Evolutionary conservation across 1,284 basidiomycete genomes (phyloP).

Genomic region (Trametes pubescens): DNA sequence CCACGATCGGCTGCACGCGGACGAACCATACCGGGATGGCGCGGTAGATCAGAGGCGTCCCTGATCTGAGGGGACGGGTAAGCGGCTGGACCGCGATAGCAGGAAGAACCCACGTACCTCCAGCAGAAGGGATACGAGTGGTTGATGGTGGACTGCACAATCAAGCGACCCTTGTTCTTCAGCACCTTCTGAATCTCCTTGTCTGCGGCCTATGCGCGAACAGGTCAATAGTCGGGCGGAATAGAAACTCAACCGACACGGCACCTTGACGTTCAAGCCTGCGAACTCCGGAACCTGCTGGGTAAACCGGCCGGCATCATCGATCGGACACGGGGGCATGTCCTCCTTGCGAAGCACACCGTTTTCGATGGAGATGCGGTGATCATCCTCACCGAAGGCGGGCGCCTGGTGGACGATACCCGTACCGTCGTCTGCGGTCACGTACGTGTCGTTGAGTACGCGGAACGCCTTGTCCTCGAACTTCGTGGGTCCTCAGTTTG

Average conservation of each 20-base stretch:
- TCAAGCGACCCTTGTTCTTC: conserved; percentile 88
- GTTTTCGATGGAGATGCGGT: conserved; percentile 89
- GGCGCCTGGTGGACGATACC: conserved; percentile 99
- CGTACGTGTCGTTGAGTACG: conserved; percentile 92
- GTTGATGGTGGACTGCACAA: conserved; percentile 87
- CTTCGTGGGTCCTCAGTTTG: conserved; percentile 48
- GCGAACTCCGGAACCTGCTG: conserved; percentile 90
- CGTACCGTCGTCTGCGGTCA: conserved; percentile 94
- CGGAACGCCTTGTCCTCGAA: conserved; percentile 94
- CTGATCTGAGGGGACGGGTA: conserved; percentile 64
- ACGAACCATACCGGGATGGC: conserved; percentile 98
- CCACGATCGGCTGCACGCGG: conserved; percentile 84
- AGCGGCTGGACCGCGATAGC: background rate
- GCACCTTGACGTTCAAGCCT: conserved; percentile 92
- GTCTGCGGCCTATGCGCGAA: conserved; percentile 78
- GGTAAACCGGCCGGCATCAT: conserved; percentile 91
- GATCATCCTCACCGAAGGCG: conserved; percentile 99
- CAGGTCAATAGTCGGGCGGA: background rate
- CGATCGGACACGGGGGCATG: conserved; percentile 95
- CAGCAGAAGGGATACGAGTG: conserved; percentile 99
- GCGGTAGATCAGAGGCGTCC: conserved; percentile 96
- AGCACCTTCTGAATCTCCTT: conserved; percentile 93
- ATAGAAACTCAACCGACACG: conserved; percentile 14
- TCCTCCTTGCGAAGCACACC: conserved; percentile 87
- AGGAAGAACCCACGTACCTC: conserved; percentile 62